These are phyloP conservation scores for Calonectria pseudoreteaudii DNA, from an alignment of 2,329 filamentous ascomycete genomes.

Conservation along the genomic window DNA sequence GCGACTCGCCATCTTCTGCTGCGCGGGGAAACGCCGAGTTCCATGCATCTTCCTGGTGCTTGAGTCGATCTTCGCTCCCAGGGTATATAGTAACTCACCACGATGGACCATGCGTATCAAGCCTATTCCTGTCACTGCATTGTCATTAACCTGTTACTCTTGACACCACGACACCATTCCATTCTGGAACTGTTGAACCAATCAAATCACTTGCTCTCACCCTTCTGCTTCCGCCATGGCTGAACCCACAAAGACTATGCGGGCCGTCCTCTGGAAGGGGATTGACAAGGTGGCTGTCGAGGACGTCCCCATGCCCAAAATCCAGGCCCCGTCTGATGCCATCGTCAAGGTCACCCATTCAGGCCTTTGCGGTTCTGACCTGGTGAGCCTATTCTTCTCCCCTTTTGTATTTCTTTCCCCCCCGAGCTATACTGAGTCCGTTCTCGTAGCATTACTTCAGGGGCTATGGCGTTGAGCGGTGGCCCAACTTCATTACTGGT, in stretches of 20 bases:
- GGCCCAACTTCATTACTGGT: conserved; percentile 13
- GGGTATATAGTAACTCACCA: neutral
- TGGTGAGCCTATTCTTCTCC: neutral
- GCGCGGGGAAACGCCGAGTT: neutral
- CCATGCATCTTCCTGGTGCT: neutral
- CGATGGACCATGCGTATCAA: no score
- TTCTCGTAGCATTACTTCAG: conserved; percentile 9
- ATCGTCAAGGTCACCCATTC: neutral
- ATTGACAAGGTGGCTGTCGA: neutral
- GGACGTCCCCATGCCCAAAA: neutral
- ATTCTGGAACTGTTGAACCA: neutral
- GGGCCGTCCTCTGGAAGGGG: neutral
- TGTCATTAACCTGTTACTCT: neutral
- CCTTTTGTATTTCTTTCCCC: no score
- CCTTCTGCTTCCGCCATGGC: neutral
- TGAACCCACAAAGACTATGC: neutral
- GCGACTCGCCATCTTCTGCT: no score
- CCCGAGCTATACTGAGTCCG: neutral
- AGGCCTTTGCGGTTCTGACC: neutral
- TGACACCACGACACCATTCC: neutral
- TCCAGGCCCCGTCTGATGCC: neutral
- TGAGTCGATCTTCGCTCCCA: neutral
- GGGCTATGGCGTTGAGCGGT: conserved; percentile 9
- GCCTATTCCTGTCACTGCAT: neutral
- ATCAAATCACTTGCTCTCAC: neutral